Evolutionary conservation across 2,329 filamentous ascomycete genomes (phyloP), one percentile per base, ranked within the genome.

Genomic region (Magnaporthiopsis rhizophila): DNA sequence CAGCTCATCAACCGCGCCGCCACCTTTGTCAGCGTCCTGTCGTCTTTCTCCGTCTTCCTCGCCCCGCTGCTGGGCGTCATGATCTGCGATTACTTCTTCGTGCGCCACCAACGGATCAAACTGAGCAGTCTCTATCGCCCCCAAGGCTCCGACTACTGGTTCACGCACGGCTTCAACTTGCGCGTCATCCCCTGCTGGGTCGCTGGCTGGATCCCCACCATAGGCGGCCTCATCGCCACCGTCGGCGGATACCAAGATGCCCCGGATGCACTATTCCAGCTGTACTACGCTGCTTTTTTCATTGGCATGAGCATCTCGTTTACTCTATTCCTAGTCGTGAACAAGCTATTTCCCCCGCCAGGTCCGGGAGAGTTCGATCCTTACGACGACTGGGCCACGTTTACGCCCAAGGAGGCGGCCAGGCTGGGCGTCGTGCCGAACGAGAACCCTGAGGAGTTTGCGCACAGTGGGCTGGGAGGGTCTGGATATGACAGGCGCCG

Each of bases 251-350:
- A 62, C 2, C 64, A 38, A 3, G 58, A 70, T 63, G 75, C 77
- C 4, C 72, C 77, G 3, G 71, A 71, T 36, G 71, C 70, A 3
- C 66, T 80, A 50, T 75, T 75, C n/a, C 72, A 81, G 67, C 67
- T 81, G 24, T 81, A 81, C 67, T 80, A 78, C 65, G 77, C 79
- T 72, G 78, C 80, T 0, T 81, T 81, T 65, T 72, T 81, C 15
- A 72, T 79, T 21, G 79, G 79, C 57, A 64, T 69, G 24, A 62
- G 64, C 36, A 67, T 68, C 56, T 69, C 68, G 2, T 67, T 67
- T 30, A 26, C 62, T 62, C 66, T 67, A 2, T 67, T 67, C 28
- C 67, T 66, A 12, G 18, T 26, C 18, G 18, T 67, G 11, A 81
- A 80, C 64, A 66, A 73, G 21, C 18, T 77, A 24, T 81, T 77